Base-by-base conservation (phyloP, 176 grass and related monocot genomes). In the Elaeis guineensis region DNA sequence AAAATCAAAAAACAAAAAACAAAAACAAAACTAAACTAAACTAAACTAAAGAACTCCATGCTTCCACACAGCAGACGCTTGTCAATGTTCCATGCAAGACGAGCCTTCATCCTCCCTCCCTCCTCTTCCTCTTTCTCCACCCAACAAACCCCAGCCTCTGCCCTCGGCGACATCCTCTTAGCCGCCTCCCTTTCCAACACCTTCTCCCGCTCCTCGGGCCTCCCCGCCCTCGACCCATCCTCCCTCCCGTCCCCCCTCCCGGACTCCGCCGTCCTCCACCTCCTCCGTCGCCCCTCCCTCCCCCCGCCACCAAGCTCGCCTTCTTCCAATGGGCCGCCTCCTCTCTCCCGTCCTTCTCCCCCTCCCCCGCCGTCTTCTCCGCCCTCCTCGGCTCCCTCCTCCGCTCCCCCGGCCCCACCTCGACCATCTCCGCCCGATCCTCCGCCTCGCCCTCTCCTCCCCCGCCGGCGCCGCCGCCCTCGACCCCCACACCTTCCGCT, bases 261-360 rank as follows among this genome's bases (percentile, higher is more conserved):
- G 56, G 75, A 85, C 4, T 71, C 82, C 21, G 77, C 83, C 63
- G 72, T 73, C 67, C 61, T 86, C 80, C 64, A 86, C 77, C 51
- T 90, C 80, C 75, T 89, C 73, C 67, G 69, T 71, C 82, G 76
- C 71, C 64, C 71, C 16, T 72, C 75, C 39, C 77, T 95, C 57
- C 83, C 71, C 76, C 75, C 55, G 62, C 86, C 60, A 77, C 90
- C 80, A 95, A 80, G 72, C 90, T 84, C 64, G 90, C 66, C 54
- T 95, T 86, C 80, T 85, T 86, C 61, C 79, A 67, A 72, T 80
- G 69, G 55, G 74, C 66, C 69, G 75, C 63, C 61, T 78, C 79
- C 53, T 50, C 58, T 17, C 51, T 32, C 64, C 63, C 65, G 5
- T 19, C 55, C 9, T 64, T 77, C 69, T 64, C 83, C 52, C 59